Conservation (phyloP, 2,329 filamentous ascomycete genomes). For the Trichophyton benhamiae region DNA sequence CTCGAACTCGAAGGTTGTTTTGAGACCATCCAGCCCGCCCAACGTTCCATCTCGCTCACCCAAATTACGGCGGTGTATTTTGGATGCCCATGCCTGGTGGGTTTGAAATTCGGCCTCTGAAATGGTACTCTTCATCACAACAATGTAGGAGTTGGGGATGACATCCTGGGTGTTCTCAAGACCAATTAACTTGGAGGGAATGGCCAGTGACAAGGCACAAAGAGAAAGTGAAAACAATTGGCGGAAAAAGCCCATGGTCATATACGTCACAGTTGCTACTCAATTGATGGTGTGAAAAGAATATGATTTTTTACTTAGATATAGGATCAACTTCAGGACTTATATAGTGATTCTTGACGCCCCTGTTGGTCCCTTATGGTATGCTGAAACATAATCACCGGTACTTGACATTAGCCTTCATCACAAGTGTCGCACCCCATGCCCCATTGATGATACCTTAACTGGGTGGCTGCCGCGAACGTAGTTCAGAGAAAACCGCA, state of each 20-base stretch:
- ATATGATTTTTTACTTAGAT: neutral
- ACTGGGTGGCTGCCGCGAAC: neutral
- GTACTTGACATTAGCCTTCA: neutral
- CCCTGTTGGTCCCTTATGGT: neutral
- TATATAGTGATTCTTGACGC: neutral
- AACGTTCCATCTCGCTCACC: neutral
- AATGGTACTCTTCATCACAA: slow-evolving; percentile 9
- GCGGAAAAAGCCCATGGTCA: slow-evolving; percentile 1
- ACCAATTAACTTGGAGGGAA: neutral
- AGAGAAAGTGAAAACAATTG: neutral
- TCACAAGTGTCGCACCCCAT: neutral
- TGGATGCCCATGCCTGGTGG: slow-evolving; percentile 5
- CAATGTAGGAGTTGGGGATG: slow-evolving; percentile 8
- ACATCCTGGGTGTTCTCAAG: neutral
- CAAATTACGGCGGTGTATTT: neutral
- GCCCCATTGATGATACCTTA: neutral
- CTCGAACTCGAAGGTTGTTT: slow-evolving; percentile 9
- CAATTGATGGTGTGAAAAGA: neutral
- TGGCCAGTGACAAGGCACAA: neutral
- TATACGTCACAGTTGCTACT: neutral
- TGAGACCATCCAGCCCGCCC: neutral
- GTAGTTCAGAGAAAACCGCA: neutral
- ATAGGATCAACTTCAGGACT: neutral
- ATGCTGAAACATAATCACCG: neutral
- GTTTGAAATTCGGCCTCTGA: slow-evolving; percentile 3